A percentile compares a stretch with the other conserved stretches of the same genome.
phyloP scores from a whole-genome alignment of 805 yeast species.

The Saccharomycopsis guyanensis region DNA sequence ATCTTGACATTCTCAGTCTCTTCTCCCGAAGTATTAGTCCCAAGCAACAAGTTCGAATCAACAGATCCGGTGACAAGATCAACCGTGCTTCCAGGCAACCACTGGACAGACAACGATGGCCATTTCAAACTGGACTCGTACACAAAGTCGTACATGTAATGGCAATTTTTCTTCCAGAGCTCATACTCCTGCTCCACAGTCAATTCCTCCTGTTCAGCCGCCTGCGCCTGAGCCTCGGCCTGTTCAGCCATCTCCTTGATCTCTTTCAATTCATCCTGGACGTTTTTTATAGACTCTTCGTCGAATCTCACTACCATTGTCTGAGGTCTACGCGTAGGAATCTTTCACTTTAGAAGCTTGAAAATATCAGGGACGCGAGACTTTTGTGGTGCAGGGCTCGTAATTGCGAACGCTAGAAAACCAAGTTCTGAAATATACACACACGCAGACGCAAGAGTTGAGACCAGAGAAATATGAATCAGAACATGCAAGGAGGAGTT shows the following conservation, averaged over 20 bases:
- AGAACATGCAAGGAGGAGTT: conserved; percentile 21
- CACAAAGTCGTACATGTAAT: conserved; percentile 75
- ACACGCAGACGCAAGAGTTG: conserved; percentile 3
- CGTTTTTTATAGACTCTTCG: conserved; percentile 6
- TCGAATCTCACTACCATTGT: conserved; percentile 9
- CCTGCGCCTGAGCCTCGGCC: conserved; percentile 2
- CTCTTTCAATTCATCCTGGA: not conserved
- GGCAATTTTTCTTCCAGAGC: conserved; percentile 74
- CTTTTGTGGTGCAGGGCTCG: too few species aligned
- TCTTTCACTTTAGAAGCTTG: not conserved
- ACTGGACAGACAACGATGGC: conserved; percentile 77
- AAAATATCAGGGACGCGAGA: not conserved
- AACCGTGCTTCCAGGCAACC: conserved; percentile 46
- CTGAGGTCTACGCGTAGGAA: not conserved
- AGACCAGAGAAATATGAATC: not conserved
- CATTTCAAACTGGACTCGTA: conserved; percentile 73
- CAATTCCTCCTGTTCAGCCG: conserved; percentile 23
- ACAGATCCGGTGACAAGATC: conserved; percentile 28
- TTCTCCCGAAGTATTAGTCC: conserved; percentile 69
- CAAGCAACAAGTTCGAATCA: conserved; percentile 49
- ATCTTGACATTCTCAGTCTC: conserved; percentile 60
- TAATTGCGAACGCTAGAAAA: not conserved
- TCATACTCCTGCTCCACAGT: conserved; percentile 52
- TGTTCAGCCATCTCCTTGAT: not conserved
- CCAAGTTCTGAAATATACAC: not conserved